Evolutionary conservation across 805 yeast genomes (phyloP).

Genomic region (Ogataea neopini): DNA sequence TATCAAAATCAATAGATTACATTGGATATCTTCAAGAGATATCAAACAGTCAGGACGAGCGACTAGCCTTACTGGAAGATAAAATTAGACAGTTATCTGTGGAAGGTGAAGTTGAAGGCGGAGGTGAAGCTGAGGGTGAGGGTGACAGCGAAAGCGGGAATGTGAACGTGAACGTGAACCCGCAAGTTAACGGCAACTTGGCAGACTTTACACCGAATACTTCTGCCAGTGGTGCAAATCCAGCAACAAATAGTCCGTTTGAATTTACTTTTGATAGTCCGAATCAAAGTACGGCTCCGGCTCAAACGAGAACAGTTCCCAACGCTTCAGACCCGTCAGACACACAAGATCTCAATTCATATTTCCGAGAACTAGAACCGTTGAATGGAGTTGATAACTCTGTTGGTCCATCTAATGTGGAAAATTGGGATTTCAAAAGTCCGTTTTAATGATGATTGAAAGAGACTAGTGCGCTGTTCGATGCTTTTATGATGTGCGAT

Average conservation of each 20-base stretch:
- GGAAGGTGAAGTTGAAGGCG: not conserved
- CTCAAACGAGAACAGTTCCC: too few species aligned
- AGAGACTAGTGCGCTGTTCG: not conserved
- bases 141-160: too few species aligned
- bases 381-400: conserved; percentile 4
- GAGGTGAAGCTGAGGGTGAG: too few species aligned
- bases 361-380: conserved; percentile 18
- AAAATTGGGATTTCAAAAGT: conserved; percentile 8
- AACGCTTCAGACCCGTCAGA: too few species aligned
- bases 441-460: not conserved
- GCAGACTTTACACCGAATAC: conserved; percentile 5
- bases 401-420: conserved; percentile 1
- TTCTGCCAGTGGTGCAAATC: conserved; percentile 5
- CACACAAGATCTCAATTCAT: conserved; percentile 17
- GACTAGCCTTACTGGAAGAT: conserved; percentile 42
- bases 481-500: not conserved
- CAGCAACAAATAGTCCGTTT: conserved; percentile 10
- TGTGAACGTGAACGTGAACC: not conserved
- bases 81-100: conserved; percentile 35
- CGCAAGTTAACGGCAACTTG: not conserved
- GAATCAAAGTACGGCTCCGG: conserved; percentile 1
- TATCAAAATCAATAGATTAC: conserved; percentile 79
- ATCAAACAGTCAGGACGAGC: conserved; percentile 52
- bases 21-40: conserved; percentile 65
- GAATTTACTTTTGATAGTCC: conserved; percentile 19